Evolutionary conservation across 345 rosid genomes (phyloP).

Genomic region (Brassica cretica): DNA sequence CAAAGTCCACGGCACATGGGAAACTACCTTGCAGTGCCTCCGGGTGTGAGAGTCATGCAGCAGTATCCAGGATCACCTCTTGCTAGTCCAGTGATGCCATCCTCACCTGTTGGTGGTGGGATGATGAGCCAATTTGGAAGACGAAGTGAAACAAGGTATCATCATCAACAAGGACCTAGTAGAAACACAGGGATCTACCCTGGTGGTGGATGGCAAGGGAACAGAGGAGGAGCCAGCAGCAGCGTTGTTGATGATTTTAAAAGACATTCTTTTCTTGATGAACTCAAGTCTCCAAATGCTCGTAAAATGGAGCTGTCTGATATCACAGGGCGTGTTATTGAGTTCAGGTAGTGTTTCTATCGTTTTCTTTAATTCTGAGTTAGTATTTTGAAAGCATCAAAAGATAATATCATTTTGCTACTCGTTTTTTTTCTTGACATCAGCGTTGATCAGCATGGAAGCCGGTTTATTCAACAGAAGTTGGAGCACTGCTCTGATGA

Average conservation of each 20-base stretch:
- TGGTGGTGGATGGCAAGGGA: conserved; percentile 89
- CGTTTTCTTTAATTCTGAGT: conserved; percentile 12
- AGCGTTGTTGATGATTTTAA: conserved; percentile 58
- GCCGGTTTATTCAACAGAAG: conserved; percentile 98
- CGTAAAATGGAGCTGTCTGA: conserved; percentile 83
- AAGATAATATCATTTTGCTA: conserved; percentile 1
- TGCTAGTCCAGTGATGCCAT: conserved; percentile 69
- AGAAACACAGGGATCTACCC: conserved; percentile 63
- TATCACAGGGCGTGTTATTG: conserved; percentile 83
- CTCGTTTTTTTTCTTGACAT: conserved; percentile 22
- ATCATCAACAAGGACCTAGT: conserved; percentile 50
- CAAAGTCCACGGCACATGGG: conserved; percentile 58
- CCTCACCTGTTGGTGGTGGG: conserved; percentile 67
- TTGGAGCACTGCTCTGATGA: conserved; percentile 75
- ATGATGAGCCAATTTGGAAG: conserved; percentile 53
- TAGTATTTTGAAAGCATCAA: conserved; percentile 6
- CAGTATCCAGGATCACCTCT: conserved; percentile 69
- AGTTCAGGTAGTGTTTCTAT: conserved; percentile 69
- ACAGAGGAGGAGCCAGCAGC: conserved; percentile 57
- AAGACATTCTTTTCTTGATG: conserved; percentile 82
- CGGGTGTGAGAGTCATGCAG: conserved; percentile 61
- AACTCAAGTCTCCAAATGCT: conserved; percentile 77
- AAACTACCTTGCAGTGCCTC: conserved; percentile 54
- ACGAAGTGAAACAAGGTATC: conserved; percentile 61
- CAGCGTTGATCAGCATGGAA: conserved; percentile 99